Percentiles rank a stretch among this genome's conserved stretches.
Conservation (phyloP, 371 early-diverging fungal genomes). For the Paraphysoderma sedebokerense region DNA sequence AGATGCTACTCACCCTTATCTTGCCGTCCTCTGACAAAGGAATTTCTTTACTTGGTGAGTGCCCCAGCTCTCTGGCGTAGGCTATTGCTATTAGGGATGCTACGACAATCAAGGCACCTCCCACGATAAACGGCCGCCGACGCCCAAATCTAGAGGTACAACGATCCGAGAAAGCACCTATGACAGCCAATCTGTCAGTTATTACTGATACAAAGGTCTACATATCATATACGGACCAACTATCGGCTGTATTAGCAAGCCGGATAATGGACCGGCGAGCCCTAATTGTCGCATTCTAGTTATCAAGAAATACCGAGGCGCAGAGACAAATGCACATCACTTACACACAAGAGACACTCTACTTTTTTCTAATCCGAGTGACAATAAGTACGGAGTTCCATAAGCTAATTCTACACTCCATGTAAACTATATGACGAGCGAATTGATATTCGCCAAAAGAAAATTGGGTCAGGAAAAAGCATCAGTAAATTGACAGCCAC, state of each 20-base stretch:
- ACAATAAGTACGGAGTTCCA: slow-evolving; percentile 77
- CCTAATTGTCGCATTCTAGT: too few relatives aligned
- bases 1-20: too few relatives aligned
- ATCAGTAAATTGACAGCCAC: too few relatives aligned
- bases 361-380: slow-evolving; percentile 67
- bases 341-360: slow-evolving; percentile 81
- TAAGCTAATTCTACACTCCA: slow-evolving; percentile 25
- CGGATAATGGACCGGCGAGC: slow-evolving; percentile 93
- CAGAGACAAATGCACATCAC: too few relatives aligned
- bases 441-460: slow-evolving; percentile 5
- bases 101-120: slow-evolving; percentile 44
- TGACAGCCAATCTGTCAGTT: too few relatives aligned
- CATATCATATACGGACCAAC: slow-evolving; percentile 10
- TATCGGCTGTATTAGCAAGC: slow-evolving; percentile 64
- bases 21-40: too few relatives aligned
- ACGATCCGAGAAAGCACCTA: slow-evolving; percentile 56
- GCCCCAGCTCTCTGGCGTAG: slow-evolving; percentile 55
- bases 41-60: slow-evolving; percentile 10
- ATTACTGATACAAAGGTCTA: too few relatives aligned
- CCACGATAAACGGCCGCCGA: slow-evolving; percentile 50
- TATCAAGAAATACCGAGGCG: too few relatives aligned
- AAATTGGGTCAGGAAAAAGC: not conserved
- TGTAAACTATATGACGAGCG: slow-evolving; percentile 14
- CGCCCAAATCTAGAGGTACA: slow-evolving; percentile 49
- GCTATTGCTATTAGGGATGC: slow-evolving; percentile 51